These are phyloP conservation scores for Asterophora lycoperdoides DNA, from an alignment of 768 basidiomycete genomes.

Conservation along the genomic window DNA sequence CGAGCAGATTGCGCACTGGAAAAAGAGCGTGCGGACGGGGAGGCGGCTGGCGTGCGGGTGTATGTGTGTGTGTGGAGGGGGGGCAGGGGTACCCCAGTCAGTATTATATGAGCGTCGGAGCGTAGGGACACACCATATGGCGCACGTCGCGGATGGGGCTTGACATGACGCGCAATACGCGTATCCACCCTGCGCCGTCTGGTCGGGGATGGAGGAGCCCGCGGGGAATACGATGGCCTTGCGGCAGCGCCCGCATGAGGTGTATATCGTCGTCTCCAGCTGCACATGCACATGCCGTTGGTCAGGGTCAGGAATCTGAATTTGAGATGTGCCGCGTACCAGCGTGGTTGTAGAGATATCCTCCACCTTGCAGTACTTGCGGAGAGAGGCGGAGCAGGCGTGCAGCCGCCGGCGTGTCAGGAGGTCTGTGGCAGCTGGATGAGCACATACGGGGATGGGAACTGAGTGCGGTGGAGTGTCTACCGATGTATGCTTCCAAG, in stretches of 20 bases:
- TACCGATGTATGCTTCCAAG: conserved; percentile 72
- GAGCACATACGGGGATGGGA: too few relatives aligned
- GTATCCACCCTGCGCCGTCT: conserved; percentile 37
- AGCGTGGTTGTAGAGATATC: conserved; percentile 49
- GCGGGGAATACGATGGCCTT: conserved; percentile 52
- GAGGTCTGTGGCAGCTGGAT: conserved; percentile 42
- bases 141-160: conserved; percentile 43
- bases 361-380: conserved; percentile 55
- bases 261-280: conserved; percentile 71
- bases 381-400: conserved; percentile 67
- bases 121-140: conserved; percentile 60
- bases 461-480: conserved; percentile 20
- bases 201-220: conserved; percentile 25
- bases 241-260: conserved; percentile 63
- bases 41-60: too few relatives aligned
- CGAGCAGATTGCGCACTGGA: conserved; percentile 71
- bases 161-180: conserved; percentile 59
- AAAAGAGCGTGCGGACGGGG: conserved; percentile 65
- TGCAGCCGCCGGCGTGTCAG: conserved; percentile 59
- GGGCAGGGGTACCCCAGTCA: too few relatives aligned
- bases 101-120: too few relatives aligned
- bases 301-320: too few relatives aligned
- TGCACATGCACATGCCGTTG: conserved; percentile 31
- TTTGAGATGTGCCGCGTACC: conserved; percentile 29
- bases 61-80: too few relatives aligned